Base-by-base conservation (phyloP, 2,329 filamentous ascomycete genomes). In the Fusarium mangiferae region DNA sequence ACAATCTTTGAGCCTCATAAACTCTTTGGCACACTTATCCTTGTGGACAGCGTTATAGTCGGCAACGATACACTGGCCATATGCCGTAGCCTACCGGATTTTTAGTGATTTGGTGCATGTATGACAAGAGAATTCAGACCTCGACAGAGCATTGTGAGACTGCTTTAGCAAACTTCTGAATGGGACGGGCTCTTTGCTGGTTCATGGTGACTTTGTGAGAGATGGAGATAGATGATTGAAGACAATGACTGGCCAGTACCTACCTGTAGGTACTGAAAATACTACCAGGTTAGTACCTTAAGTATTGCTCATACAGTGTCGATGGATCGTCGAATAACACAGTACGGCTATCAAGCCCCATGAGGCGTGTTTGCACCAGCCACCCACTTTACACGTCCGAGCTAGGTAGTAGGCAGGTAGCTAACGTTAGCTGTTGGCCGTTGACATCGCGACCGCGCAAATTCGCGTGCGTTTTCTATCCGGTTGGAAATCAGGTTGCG, bases 41-140 rank as follows among this genome's bases (percentile, higher is more conserved):
- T 97, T 97, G 77, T 95, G 90, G 7, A 98, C 90, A 8, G 94
- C 90, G 80, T 96, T 96, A 84, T 97, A 98, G 80, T 98, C 96
- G 44, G 90, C 90, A 57, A 96, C 89, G 73, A 99, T 91, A 81
- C 96, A 99, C 86, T 95, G 95, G 75, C 96, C 96, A 80, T 98
- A 99, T 18, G 90, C 86, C 6, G 94, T 88, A 59, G 94, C 93
- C 96, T 98, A 24, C 30, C 41, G 14, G 38, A 66, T 62, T 18
- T 60, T 60, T 52, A 68, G 67, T 60, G 26, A n/a, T 35, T 61
- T 26, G 18, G 22, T n/a, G 24, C 26, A 36, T 24, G 36, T 14
- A 55, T 26, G n/a, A 12, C 13, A 41, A 41, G 30, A 54, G 22
- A 57, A 46, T 17, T 73, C 82, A 59, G 65, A 89, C 89, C 86